Evolutionary conservation across 1,284 basidiomycete species (phyloP).

Genomic region (Ceratobasidium sp.): DNA sequence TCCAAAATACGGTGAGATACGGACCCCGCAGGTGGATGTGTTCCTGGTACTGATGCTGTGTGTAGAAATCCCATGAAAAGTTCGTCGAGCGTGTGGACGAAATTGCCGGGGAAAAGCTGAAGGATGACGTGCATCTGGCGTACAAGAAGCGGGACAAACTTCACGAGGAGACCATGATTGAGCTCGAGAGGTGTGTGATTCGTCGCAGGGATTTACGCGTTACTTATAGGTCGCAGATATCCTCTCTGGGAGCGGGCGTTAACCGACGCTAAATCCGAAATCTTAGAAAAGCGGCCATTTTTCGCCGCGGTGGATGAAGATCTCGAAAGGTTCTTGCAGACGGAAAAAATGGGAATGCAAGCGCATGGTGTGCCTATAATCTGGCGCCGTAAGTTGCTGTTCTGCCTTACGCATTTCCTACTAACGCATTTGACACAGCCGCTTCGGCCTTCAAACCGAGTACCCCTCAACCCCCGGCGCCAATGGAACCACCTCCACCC

Average conservation of each 20-base stretch:
- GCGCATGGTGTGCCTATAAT: conserved; percentile 32
- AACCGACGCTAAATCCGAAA: conserved; percentile 30
- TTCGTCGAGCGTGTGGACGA: conserved; percentile 34
- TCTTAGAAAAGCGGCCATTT: conserved; percentile 26
- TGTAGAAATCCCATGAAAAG: conserved; percentile 36
- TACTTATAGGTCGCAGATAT: conserved; percentile 7
- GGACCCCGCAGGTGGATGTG: background rate
- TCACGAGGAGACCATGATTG: conserved; percentile 34
- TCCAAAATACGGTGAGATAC: conserved; percentile 29
- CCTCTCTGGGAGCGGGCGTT: conserved; percentile 35
- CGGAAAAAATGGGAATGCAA: conserved; percentile 31
- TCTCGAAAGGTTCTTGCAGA: conserved; percentile 21
- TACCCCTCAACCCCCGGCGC: conserved; percentile 31
- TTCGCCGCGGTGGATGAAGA: conserved; percentile 30
- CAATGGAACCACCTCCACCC: conserved; percentile 25
- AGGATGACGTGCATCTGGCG: conserved; percentile 34
- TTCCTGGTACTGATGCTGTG: background rate
- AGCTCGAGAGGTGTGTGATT: conserved; percentile 22
- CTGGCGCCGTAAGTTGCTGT: conserved; percentile 22
- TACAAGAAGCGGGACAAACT: conserved; percentile 36
- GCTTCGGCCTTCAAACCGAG: conserved; percentile 25
- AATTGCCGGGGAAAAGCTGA: conserved; percentile 27
- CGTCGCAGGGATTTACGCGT: background rate
- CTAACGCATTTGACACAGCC: background rate
- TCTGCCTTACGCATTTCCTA: background rate